phyloP scores from a whole-genome alignment of 2,329 filamentous ascomycete genomes.

The Claviceps sp. region DNA sequence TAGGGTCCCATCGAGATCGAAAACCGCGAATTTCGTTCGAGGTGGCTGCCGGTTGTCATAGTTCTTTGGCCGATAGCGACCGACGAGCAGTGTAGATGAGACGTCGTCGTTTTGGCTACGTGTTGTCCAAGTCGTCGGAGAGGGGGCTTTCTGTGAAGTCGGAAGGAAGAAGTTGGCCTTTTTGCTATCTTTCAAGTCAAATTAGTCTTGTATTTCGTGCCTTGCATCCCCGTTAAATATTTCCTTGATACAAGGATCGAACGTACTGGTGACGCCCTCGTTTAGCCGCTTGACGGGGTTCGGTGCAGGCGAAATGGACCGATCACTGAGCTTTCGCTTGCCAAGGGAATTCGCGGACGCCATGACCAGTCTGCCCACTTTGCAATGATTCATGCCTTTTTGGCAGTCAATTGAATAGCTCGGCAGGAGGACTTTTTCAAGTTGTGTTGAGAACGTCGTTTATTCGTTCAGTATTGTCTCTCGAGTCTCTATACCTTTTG shows the following conservation, averaged over 20 bases:
- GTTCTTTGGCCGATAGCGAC: conserved; percentile 45
- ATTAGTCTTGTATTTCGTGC: conserved; percentile 34
- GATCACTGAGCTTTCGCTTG: conserved; percentile 26
- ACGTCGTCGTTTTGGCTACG: conserved; percentile 37
- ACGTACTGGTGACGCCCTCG: not conserved
- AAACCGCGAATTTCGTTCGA: conserved; percentile 53
- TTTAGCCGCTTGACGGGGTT: conserved; percentile 25
- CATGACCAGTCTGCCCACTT: conserved; percentile 11
- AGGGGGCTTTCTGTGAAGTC: conserved; percentile 67
- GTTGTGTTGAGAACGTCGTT: too few relatives aligned
- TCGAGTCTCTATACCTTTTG: too few relatives aligned
- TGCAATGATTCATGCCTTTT: not conserved
- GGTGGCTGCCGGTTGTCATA: conserved; percentile 14
- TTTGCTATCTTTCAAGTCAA: conserved; percentile 38
- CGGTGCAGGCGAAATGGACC: conserved; percentile 38
- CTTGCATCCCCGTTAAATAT: conserved; percentile 31
- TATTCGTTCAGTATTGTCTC: too few relatives aligned
- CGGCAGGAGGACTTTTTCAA: too few relatives aligned
- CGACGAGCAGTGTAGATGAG: conserved; percentile 55
- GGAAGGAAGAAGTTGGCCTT: conserved; percentile 84
- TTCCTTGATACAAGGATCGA: too few relatives aligned
- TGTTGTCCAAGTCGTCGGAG: conserved; percentile 60
- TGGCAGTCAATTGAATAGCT: too few relatives aligned
- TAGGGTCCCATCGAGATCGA: conserved; percentile 77
- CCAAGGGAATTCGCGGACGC: conserved; percentile 9